phyloP scores from a whole-genome alignment of 371 early-diverging fungal species.

The Saksenaea vasiformis region DNA sequence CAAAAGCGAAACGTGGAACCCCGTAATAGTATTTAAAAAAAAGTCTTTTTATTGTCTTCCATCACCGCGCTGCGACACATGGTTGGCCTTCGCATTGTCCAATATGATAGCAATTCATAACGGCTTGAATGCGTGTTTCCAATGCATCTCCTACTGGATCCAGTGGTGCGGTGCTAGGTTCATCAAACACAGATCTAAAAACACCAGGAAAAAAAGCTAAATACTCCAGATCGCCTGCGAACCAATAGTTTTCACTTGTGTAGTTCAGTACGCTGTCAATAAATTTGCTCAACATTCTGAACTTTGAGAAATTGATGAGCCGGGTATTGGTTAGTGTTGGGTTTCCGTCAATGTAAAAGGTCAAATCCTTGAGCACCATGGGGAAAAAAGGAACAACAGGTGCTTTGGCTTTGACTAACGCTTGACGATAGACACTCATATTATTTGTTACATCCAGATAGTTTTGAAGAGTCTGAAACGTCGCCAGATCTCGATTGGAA shows the following conservation, averaged over 20 bases:
- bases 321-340: slow-evolving; percentile 18
- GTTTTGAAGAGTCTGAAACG: slow-evolving; percentile 31
- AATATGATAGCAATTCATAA: background rate
- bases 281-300: slow-evolving; percentile 24
- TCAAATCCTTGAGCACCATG: slow-evolving; percentile 45
- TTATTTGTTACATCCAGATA: slow-evolving; percentile 44
- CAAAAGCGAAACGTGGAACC: too few species aligned
- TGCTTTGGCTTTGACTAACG: slow-evolving; percentile 26
- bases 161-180: slow-evolving; percentile 6
- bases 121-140: slow-evolving; percentile 13
- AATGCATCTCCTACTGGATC: slow-evolving; percentile 12
- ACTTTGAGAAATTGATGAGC: slow-evolving; percentile 36
- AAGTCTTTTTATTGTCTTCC: too few species aligned
- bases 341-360: slow-evolving; percentile 48
- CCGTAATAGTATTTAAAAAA: too few species aligned
- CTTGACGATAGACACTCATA: slow-evolving; percentile 45
- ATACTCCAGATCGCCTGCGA: slow-evolving; percentile 23
- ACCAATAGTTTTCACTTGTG: slow-evolving; percentile 33
- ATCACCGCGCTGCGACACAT: background rate
- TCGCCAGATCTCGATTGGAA: slow-evolving; percentile 30
- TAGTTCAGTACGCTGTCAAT: slow-evolving; percentile 15
- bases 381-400: slow-evolving; percentile 47
- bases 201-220: slow-evolving; percentile 24
- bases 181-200: background rate
- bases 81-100: background rate